Evolutionary conservation across 2,329 filamentous ascomycete genomes (phyloP).

Genomic region (Chrysosphaeria jannelii): DNA sequence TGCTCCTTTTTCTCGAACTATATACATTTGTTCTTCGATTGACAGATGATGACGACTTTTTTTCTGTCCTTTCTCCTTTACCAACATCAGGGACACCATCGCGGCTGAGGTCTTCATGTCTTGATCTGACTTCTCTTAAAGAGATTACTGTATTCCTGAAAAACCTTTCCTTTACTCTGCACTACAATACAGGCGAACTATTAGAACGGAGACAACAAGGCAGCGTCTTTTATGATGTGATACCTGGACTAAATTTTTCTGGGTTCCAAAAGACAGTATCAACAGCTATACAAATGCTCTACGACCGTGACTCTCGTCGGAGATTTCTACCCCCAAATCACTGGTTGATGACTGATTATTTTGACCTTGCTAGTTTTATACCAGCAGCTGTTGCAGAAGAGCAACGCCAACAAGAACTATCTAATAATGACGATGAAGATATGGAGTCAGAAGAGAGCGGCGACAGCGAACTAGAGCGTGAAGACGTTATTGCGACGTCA

Average conservation of each 20-base stretch:
- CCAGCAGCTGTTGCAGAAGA: conserved; percentile 68
- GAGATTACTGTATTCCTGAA: conserved; percentile 60
- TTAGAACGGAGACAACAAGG: conserved; percentile 5
- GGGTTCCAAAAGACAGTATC: conserved; percentile 59
- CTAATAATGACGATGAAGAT: conserved; percentile 15
- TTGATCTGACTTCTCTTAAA: conserved; percentile 41
- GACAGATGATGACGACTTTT: conserved; percentile 91
- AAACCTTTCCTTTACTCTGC: conserved; percentile 65
- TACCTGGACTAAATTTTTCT: conserved; percentile 43
- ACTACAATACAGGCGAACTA: conserved; percentile 48
- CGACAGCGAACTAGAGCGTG: background rate
- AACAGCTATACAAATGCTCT: conserved; percentile 56
- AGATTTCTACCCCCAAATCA: conserved; percentile 58
- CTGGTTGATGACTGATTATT: conserved; percentile 74
- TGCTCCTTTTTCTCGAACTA: conserved; percentile 74
- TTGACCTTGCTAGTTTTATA: conserved; percentile 76
- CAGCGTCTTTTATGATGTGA: conserved; percentile 10
- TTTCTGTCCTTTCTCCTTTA: too few species aligned
- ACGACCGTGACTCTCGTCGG: conserved; percentile 73
- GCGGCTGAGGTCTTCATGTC: conserved; percentile 28
- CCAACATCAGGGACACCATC: too few species aligned
- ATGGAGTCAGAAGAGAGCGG: conserved; percentile 7
- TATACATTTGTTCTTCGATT: conserved; percentile 81
- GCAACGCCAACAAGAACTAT: conserved; percentile 39
- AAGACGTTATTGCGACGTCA: conserved; percentile 8